These are phyloP conservation scores for Spizellomyces sp. DNA, from an alignment of 192 early-diverging fungal genomes.

Conservation along the genomic window DNA sequence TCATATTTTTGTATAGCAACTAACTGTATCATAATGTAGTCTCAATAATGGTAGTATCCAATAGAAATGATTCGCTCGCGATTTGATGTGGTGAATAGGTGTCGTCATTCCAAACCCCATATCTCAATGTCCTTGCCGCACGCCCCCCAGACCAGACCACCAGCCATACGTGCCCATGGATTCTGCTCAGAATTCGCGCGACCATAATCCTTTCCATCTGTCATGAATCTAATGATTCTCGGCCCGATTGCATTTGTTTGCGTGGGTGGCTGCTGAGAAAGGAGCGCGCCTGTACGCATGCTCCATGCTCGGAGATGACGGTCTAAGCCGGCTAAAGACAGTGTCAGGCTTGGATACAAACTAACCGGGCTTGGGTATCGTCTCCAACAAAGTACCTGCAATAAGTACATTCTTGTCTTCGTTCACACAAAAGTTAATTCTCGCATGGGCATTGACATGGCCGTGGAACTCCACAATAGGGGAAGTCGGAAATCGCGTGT, in stretches of 20 bases:
- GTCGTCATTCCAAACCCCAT: background rate
- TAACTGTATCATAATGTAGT: no score
- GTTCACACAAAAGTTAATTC: slow-evolving; percentile 16
- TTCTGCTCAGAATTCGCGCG: no score
- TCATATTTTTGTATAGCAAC: background rate
- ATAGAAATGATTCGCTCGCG: background rate
- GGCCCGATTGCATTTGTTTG: background rate
- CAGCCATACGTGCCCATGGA: background rate
- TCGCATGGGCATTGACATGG: slow-evolving; percentile 8
- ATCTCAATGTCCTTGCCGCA: background rate
- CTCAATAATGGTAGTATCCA: background rate
- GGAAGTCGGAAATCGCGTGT: background rate
- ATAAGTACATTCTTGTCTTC: slow-evolving; percentile 4
- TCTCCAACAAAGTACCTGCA: background rate
- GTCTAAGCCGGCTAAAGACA: slow-evolving; percentile 14
- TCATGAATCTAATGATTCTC: no score
- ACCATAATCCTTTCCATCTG: no score
- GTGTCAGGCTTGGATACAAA: background rate
- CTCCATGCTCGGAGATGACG: slow-evolving; percentile 17
- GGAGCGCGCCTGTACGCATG: slow-evolving; percentile 18
- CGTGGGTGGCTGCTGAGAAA: slow-evolving; percentile 5
- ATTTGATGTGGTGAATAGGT: background rate
- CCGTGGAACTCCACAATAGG: slow-evolving; percentile 13
- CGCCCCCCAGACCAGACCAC: background rate
- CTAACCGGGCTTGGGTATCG: background rate